Evolutionary conservation across 306 rosid species (phyloP).

Genomic region (Delonix regia): DNA sequence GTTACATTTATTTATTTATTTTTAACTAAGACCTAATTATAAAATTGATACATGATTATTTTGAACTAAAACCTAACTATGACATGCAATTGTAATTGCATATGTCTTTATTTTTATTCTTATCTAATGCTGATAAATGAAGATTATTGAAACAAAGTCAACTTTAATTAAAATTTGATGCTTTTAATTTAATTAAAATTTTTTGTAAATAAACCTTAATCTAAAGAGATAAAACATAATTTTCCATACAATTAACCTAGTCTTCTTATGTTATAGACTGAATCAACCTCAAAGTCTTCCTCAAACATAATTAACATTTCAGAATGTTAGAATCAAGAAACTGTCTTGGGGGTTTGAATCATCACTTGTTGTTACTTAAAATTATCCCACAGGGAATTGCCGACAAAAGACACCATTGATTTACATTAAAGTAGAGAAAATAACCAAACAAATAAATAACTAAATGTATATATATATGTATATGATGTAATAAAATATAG

Average conservation of each 20-base stretch:
- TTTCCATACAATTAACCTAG: not conserved
- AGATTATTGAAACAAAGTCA: no score
- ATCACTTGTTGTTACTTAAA: slow-evolving; percentile 1
- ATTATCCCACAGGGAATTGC: not conserved
- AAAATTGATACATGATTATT: not conserved
- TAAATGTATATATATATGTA: no score
- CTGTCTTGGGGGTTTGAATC: slow-evolving; percentile 1
- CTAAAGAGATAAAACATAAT: not conserved
- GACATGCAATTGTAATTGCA: no score
- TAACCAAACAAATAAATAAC: no score
- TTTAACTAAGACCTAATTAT: no score
- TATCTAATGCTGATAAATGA: not conserved
- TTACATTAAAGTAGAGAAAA: not conserved
- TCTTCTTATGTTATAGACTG: not conserved
- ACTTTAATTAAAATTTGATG: not conserved
- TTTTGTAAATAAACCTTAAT: not conserved
- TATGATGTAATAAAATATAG: slow-evolving; percentile 18
- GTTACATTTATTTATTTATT: no score
- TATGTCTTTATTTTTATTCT: not conserved
- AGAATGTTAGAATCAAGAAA: not conserved
- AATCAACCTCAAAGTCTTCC: no score
- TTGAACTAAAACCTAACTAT: not conserved
- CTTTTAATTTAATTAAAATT: not conserved
- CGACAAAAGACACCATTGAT: slow-evolving; percentile 9
- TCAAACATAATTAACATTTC: not conserved